A percentile compares a stretch with the other conserved stretches of the same genome.
phyloP scores from a whole-genome alignment of 805 yeast species.

The Wickerhamomyces hampshirensis region DNA sequence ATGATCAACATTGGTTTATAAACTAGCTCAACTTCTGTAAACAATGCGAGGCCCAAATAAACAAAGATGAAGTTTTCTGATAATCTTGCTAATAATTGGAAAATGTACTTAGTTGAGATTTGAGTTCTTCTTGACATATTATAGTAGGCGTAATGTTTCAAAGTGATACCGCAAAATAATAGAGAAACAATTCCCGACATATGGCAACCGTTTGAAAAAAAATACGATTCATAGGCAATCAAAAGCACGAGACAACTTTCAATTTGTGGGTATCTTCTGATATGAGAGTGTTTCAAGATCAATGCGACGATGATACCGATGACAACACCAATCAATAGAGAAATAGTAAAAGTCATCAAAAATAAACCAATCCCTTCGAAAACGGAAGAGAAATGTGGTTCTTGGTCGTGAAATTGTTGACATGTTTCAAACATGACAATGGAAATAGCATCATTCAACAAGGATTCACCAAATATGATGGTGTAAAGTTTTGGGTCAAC shows the following conservation, averaged over 20 bases:
- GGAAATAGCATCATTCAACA: conserved; percentile 94
- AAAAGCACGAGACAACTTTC: conserved; percentile 90
- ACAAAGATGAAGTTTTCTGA: conserved; percentile 96
- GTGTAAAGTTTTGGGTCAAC: conserved; percentile 98
- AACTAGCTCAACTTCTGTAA: conserved; percentile 93
- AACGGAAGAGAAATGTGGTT: conserved; percentile 66
- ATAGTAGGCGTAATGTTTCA: conserved; percentile 94
- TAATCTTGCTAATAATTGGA: conserved; percentile 89
- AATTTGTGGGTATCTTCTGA: conserved; percentile 92
- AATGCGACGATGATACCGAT: conserved; percentile 88
- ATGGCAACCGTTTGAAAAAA: conserved; percentile 97
- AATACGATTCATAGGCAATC: conserved; percentile 93
- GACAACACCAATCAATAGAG: conserved; percentile 82
- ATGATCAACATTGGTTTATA: conserved; percentile 92
- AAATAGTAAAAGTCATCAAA: conserved; percentile 87
- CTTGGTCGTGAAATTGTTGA: conserved; percentile 89
- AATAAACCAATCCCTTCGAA: conserved; percentile 94
- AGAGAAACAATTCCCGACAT: conserved; percentile 98
- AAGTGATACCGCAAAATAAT: conserved; percentile 91
- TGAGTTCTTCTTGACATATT: conserved; percentile 98
- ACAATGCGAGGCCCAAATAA: conserved; percentile 86
- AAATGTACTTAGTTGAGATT: conserved; percentile 90
- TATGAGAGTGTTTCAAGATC: conserved; percentile 84
- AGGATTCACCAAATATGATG: conserved; percentile 93
- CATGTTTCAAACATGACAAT: conserved; percentile 99